Percentiles rank a stretch among this genome's conserved stretches.
phyloP scores from a whole-genome alignment of 139 green algal genomes.

The Trebouxia sp. region DNA sequence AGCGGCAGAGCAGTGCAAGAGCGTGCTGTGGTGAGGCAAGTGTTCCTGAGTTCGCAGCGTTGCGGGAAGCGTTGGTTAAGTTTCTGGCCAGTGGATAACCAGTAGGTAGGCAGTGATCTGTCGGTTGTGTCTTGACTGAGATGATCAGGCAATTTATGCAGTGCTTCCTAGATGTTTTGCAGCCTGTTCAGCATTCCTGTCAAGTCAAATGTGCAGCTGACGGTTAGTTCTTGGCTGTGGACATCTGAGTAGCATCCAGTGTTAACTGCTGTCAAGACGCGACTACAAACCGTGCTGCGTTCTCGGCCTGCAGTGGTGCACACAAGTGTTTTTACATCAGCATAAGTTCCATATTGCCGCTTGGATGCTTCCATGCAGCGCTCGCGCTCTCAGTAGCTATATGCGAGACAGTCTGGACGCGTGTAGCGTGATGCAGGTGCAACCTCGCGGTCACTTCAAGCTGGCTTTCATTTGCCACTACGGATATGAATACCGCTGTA shows the following conservation, averaged over 20 bases:
- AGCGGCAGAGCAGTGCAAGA: too few species aligned
- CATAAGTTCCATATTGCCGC: too few species aligned
- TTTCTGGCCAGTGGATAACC: conserved; percentile 23
- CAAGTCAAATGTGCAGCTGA: neutral
- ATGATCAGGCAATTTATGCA: too few species aligned
- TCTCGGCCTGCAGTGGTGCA: neutral
- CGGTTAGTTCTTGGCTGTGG: neutral
- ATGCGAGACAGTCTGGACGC: neutral
- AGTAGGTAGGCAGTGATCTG: conserved; percentile 23
- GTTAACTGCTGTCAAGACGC: neutral
- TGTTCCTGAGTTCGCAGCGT: too few species aligned
- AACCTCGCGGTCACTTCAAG: neutral
- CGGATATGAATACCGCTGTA: conserved; percentile 5
- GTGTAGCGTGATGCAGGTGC: neutral
- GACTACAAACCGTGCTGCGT: too few species aligned
- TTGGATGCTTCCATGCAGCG: too few species aligned
- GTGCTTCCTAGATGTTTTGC: too few species aligned
- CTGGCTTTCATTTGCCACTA: neutral
- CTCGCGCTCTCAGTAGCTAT: conserved; percentile 12
- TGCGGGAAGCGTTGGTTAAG: neutral
- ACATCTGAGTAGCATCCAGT: conserved; percentile 27
- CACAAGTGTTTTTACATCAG: too few species aligned
- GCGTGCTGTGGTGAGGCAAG: too few species aligned
- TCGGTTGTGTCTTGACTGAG: too few species aligned
- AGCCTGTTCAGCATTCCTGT: too few species aligned